These are phyloP conservation scores for Pleurotus sapidus DNA, from an alignment of 768 basidiomycete genomes.

Conservation along the genomic window DNA sequence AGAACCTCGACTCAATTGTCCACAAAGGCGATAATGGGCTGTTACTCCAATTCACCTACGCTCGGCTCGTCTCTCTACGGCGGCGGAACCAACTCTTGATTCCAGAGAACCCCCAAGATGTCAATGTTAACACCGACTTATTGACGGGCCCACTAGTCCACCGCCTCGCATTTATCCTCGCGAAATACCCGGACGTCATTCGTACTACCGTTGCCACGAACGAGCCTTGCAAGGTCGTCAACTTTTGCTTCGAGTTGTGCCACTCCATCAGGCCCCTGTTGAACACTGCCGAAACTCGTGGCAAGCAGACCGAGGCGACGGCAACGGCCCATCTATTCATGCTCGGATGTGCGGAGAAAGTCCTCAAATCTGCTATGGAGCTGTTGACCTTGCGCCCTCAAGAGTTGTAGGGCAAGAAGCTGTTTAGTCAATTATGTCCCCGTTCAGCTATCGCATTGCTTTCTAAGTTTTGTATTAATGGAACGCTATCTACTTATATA, in stretches of 20 bases:
- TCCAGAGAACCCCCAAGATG: neutral
- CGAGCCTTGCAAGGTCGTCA: conserved; percentile 3
- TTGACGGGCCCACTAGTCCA: neutral
- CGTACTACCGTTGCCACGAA: neutral
- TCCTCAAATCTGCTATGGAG: conserved; percentile 4
- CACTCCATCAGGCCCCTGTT: neutral
- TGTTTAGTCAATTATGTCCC: no score
- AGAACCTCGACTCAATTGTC: neutral
- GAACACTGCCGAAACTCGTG: neutral
- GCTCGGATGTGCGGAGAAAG: neutral
- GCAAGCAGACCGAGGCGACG: neutral
- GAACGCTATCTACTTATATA: no score
- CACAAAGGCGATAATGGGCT: neutral
- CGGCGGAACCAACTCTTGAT: neutral
- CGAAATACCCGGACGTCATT: conserved; percentile 4
- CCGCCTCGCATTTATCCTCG: neutral
- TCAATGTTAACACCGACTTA: neutral
- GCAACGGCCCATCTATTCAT: conserved; percentile 1
- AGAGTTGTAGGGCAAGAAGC: neutral
- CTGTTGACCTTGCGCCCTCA: conserved; percentile 4
- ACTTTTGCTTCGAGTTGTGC: neutral
- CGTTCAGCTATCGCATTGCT: no score
- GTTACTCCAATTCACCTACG: neutral
- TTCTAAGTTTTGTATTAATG: no score
- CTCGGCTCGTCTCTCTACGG: neutral